Conservation (phyloP, 176 grass and related monocot species). For the Luzula sylvatica region DNA sequence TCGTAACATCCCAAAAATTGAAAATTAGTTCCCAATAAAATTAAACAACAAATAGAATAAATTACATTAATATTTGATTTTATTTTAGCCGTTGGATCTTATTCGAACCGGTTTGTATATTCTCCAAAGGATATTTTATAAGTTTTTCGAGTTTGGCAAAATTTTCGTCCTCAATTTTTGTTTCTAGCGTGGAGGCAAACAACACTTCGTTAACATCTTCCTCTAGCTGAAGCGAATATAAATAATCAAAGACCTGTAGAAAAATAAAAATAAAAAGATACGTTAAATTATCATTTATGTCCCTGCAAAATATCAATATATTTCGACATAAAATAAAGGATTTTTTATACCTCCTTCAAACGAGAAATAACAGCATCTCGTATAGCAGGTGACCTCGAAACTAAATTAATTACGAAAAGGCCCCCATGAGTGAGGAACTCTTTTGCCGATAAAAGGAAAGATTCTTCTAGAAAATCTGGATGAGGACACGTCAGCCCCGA, state of each 20-base stretch:
- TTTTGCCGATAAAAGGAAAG: conserved; percentile 52
- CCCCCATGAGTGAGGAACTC: conserved; percentile 54
- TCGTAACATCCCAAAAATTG: background rate
- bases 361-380: conserved; percentile 50
- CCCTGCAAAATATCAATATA: background rate
- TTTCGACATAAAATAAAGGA: background rate
- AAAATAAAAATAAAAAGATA: background rate
- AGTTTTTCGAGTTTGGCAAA: conserved; percentile 40
- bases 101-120: conserved; percentile 38
- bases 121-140: conserved; percentile 41
- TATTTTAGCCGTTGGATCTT: conserved; percentile 47
- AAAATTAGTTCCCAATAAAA: conserved; percentile 1
- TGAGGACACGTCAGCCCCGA: conserved; percentile 79
- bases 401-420: conserved; percentile 78
- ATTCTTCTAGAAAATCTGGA: conserved; percentile 69
- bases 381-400: conserved; percentile 50
- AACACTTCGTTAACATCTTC: conserved; percentile 89
- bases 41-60: background rate
- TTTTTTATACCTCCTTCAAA: conserved; percentile 47
- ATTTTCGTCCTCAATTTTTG: conserved; percentile 23
- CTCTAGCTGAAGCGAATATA: conserved; percentile 77
- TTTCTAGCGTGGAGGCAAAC: conserved; percentile 38
- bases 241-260: conserved; percentile 51
- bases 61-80: background rate
- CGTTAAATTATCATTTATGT: background rate